Conservation (phyloP, 805 yeast species). For the Saccharomycopsis capsularis region DNA sequence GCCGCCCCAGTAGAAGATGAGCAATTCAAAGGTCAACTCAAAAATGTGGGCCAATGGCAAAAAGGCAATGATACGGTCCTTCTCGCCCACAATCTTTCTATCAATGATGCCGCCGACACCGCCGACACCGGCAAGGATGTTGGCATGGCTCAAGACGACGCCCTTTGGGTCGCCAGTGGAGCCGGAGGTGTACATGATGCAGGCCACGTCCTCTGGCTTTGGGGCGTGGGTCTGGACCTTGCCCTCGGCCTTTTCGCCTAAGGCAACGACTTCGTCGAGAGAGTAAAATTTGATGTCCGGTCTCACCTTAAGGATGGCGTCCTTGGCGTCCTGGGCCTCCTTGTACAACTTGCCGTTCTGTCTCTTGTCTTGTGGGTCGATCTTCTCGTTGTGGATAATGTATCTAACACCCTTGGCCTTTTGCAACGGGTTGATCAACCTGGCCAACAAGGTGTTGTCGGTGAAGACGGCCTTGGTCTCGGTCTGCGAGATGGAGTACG, state of each 20-base stretch:
- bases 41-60: constrained; percentile 95
- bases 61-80: constrained; percentile 77
- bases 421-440: constrained; percentile 66
- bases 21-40: constrained; percentile 82
- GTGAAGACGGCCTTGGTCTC: constrained; percentile 74
- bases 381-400: constrained; percentile 62
- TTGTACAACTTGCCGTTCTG: constrained; percentile 51
- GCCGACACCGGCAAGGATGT: constrained; percentile 76
- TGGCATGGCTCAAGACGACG: constrained; percentile 59
- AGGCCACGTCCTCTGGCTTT: constrained; percentile 51
- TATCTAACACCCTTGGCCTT: constrained; percentile 53
- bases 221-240: constrained; percentile 38
- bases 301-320: constrained; percentile 53
- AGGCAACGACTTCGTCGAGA: constrained; percentile 53
- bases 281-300: constrained; percentile 70
- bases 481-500: constrained; percentile 80
- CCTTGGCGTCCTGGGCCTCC: constrained; percentile 51
- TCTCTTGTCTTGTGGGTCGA: constrained; percentile 58
- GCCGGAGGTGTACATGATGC: constrained; percentile 86
- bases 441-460: constrained; percentile 64
- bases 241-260: constrained; percentile 52
- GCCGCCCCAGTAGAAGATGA: constrained; percentile 83
- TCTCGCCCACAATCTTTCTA: constrained; percentile 39
- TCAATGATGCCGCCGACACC: constrained; percentile 68
- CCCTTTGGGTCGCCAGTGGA: constrained; percentile 85